Percentiles rank a stretch among this genome's conserved stretches.
phyloP scores from a whole-genome alignment of 306 rosid species.

The Bauhinia variegata region DNA sequence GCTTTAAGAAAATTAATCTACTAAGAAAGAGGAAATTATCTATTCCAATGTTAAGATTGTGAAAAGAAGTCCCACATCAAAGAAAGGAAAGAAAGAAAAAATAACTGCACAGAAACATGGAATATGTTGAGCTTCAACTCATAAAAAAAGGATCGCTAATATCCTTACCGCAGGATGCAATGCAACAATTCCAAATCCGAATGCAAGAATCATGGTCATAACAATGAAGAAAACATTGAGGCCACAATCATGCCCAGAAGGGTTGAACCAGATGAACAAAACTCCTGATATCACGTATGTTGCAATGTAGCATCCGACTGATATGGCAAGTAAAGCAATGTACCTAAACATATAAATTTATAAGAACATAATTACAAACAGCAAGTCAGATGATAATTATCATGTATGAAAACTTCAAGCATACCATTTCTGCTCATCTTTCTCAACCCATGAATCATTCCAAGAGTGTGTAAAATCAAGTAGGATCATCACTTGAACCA shows the following conservation, averaged over 20 bases:
- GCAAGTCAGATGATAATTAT: slow-evolving; percentile 1
- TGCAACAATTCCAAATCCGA: slow-evolving; percentile 69
- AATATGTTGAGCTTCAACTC: slow-evolving; percentile 18
- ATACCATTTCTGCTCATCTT: slow-evolving; percentile 92
- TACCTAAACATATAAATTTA: slow-evolving; percentile 62
- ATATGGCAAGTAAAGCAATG: slow-evolving; percentile 81
- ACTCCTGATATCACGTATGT: slow-evolving; percentile 73
- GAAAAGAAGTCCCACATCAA: not conserved
- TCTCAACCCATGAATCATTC: slow-evolving; percentile 97
- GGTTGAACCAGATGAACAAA: slow-evolving; percentile 94
- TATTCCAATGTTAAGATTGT: slow-evolving; percentile 7
- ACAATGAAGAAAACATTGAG: slow-evolving; percentile 89
- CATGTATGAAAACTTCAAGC: slow-evolving; percentile 27
- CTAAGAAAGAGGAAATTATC: slow-evolving; percentile 6
- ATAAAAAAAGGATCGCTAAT: not conserved
- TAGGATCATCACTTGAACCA: slow-evolving; percentile 86
- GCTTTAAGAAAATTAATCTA: not conserved
- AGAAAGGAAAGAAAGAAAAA: not conserved
- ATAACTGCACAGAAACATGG: slow-evolving; percentile 19
- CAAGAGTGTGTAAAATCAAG: slow-evolving; percentile 85
- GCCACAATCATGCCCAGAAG: slow-evolving; percentile 89
- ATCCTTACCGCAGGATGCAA: slow-evolving; percentile 78
- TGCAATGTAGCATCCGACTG: slow-evolving; percentile 78
- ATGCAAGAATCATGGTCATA: slow-evolving; percentile 87
- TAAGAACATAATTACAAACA: slow-evolving; percentile 34